These are phyloP conservation scores for Exophiala calicioides DNA, from an alignment of 2,329 filamentous ascomycete species.

Conservation along the genomic window DNA sequence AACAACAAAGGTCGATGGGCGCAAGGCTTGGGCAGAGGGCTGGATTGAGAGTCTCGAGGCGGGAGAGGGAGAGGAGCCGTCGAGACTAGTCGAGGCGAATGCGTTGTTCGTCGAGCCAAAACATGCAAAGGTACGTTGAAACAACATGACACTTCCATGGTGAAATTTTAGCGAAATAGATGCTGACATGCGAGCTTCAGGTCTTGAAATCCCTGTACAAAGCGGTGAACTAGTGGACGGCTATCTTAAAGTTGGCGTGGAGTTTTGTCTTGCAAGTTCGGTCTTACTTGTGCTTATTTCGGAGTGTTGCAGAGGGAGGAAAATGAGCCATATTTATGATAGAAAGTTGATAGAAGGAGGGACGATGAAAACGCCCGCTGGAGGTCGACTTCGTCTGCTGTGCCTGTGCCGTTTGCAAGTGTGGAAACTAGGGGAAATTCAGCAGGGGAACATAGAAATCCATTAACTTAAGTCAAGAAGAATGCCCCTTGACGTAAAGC, in stretches of 20 bases:
- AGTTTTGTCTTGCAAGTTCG: too few relatives aligned
- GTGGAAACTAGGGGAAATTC: too few relatives aligned
- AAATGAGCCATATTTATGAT: too few relatives aligned
- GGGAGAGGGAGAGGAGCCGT: slow-evolving; percentile 61
- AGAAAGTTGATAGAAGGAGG: too few relatives aligned
- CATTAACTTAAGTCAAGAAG: too few relatives aligned
- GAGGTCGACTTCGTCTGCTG: too few relatives aligned
- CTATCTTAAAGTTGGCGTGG: too few relatives aligned
- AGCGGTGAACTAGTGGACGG: too few relatives aligned
- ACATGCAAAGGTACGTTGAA: slow-evolving; percentile 65
- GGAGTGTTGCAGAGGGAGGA: neutral
- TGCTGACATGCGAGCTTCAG: slow-evolving; percentile 18
- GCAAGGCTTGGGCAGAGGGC: slow-evolving; percentile 93
- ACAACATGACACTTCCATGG: neutral
- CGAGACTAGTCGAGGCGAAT: slow-evolving; percentile 76
- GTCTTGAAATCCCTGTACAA: slow-evolving; percentile 30
- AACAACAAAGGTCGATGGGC: slow-evolving; percentile 82
- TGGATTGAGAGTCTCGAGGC: slow-evolving; percentile 75
- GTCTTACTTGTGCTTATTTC: neutral
- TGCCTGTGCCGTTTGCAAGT: too few relatives aligned
- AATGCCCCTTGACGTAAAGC: too few relatives aligned
- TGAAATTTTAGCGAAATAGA: neutral
- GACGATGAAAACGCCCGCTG: too few relatives aligned
- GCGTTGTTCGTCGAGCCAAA: slow-evolving; percentile 88
- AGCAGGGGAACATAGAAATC: too few relatives aligned